Base-by-base conservation (phyloP, 1,284 basidiomycete species). In the Cystobasidium slooffiae region DNA sequence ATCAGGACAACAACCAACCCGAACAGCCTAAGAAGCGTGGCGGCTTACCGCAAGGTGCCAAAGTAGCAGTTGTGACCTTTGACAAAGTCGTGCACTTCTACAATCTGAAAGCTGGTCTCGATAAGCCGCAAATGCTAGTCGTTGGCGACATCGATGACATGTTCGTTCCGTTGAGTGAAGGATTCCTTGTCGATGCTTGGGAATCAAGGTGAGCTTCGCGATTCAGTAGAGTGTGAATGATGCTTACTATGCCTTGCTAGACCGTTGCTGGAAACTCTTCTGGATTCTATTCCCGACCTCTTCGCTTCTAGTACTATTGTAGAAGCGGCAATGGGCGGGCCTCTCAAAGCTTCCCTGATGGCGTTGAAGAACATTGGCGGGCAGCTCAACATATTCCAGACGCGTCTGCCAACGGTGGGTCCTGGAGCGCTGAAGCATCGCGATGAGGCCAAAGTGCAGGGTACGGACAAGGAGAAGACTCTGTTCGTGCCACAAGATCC, bases 61-160 rank as follows among this genome's bases (percentile, higher is more conserved):
- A 82, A 75, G 81, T 96, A n/a, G 91, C 89, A 1, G 90, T 99
- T 77, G 78, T 98, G 53, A 93, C 94, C 0, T 97, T 91, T 80
- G 94, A 97, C 80, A 84, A 86, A 59, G 85, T 88, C 1, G 84
- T 99, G 22, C 93, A 97, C 79, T 97, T 97, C 81, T 94, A 94
- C 83, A 90, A 96, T 81, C 85, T 99, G 75, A 88, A 90, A 80
- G 85, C 88, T 80, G 82, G 82, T 72, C 81, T 85, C 46, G 86
- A 88, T 75, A 84, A 86, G 76, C 87, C 90, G 0, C 87, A 88
- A 66, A 91, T 97, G 86, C 85, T 96, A 52, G 88, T 99, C 53
- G 88, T 98, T 6, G 85, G 91, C 0, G 97, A 99, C 81, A 84
- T 98, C 46, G 85, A 95, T 31, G 97, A 99, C 78, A 89, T 94